Base-by-base conservation (phyloP, 2,329 filamentous ascomycete genomes). In the Scopulariopsis brevicaulis region DNA sequence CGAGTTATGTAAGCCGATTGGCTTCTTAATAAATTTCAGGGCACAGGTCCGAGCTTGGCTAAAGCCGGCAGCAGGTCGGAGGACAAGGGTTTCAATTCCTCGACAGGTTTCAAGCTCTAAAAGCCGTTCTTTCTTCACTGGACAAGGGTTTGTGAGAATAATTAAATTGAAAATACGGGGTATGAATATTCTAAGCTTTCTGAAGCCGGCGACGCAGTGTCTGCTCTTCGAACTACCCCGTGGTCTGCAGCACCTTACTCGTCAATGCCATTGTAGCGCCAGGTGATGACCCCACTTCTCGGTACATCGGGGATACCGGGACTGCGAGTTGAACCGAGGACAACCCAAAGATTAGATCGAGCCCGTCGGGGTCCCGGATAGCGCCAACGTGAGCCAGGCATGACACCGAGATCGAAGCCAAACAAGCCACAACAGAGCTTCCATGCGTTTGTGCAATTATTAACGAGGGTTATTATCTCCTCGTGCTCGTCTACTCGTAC, bases 1-100 rank as follows among this genome's bases (percentile, higher is more conserved):
- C 28, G 48, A 18, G 55, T 57, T 57, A 57, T 53, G 55, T 57
- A 52, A 57, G 55, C 55, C n/a, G 32, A 20, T 28, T 35, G 20
- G 50, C 28, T 52, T 53, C 46, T 50, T 50, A 24, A 50, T n/a
- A 50, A 50, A 22, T 57, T 57, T 53, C 48, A 52, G 55, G 48
- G 48, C 55, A 50, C 25, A 25, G 55, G n/a, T 56, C 46, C 25
- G 34, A n/a, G 43, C 34, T 51, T 56, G 55, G 28, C 53, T 43
- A 51, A 11, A 37, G n/a, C 50, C 43, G 32, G 40, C 43, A 50
- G 51, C 46, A 46, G 28, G 28, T 32, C 28, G 28, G 28, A 32
- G 28, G 28, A 32, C 28, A 4, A 15, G n/a, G 18, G 15, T 15
- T 15, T 46, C 40, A 46, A n/a, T 40, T 40, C 12, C 40, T n/a